Evolutionary conservation across 495 filamentous ascomycete species (phyloP).

Genomic region (Bacidia gigantensis): DNA sequence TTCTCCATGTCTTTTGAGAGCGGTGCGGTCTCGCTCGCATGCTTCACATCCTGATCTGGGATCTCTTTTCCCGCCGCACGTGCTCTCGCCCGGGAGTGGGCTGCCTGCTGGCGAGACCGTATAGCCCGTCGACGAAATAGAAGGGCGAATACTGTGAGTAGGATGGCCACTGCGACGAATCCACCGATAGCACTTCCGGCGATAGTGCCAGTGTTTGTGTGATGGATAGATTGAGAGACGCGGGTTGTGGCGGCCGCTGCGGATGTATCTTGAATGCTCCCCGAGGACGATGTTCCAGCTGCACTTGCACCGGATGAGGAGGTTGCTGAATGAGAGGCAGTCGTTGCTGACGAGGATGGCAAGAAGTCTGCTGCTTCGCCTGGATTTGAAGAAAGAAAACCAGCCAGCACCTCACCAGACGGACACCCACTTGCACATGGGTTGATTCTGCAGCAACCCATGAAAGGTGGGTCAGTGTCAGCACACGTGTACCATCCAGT

Average conservation of each 20-base stretch:
- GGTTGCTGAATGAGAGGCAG: too few species aligned
- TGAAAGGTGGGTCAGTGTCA: constrained; percentile 15
- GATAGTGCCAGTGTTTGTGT: neutral
- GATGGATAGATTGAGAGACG: neutral
- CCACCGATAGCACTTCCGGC: neutral
- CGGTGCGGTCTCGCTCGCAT: neutral
- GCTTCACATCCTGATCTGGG: constrained; percentile 4
- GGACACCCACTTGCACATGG: constrained; percentile 16
- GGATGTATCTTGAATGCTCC: neutral
- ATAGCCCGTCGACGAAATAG: neutral
- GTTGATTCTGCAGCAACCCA: constrained; percentile 20
- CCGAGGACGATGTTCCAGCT: neutral
- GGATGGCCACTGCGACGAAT: neutral
- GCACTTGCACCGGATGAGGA: too few species aligned
- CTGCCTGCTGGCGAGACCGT: neutral
- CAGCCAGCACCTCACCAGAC: constrained; percentile 9
- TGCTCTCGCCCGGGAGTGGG: neutral
- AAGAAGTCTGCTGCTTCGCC: constrained; percentile 1
- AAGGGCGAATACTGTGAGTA: neutral
- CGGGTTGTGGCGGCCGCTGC: neutral
- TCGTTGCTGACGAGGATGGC: too few species aligned
- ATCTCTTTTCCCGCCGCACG: neutral
- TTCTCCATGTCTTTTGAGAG: neutral
- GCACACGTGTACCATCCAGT: constrained; percentile 20
- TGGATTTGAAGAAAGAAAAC: constrained; percentile 6